Base-by-base conservation (phyloP, 106 monocot species). In the Allium fistulosum region DNA sequence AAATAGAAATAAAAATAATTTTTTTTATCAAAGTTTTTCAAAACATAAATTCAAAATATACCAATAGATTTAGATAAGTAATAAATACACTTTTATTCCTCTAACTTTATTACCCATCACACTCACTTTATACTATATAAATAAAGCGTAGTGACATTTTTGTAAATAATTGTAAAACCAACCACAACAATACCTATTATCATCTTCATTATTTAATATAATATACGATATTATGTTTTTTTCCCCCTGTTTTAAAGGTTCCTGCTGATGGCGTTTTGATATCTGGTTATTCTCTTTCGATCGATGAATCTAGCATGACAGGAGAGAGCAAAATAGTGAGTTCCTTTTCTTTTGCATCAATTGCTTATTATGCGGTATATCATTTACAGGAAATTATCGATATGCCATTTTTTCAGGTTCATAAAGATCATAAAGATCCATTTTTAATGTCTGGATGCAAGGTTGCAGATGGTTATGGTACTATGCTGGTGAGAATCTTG, bases 381-480 rank as follows among this genome's bases (percentile, higher is more conserved):
- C 51, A 52, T 53, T 57, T 9, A 66, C 66, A 49, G 50, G 26
- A 65, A 70, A 11, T n/a, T n/a, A 22, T 22, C 1, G 22, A 22
- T 22, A 22, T 22, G 22, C 22, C 22, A 22, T 68, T 69, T 65
- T 64, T 75, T 10, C 70, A 97, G 97, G 89, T 79, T 2, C 84
- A 72, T 51, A 97, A 97, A 73, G 81, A 89, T 80, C 82, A 84
- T 46, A 97, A 85, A 62, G 51, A 76, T 61, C 97, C 97, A 18
- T 97, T 97, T 71, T 81, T 97, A 59, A 92, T 97, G 97, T 86
- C 97, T 72, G 97, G 97, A 76, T 97, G 92, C 79, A 97, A 97
- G 73, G 92, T 97, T 69, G 92, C 97, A 70, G 92, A 97, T 83
- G 97, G 97, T 46, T 97, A 87, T 81, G 97, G 97, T 65, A 89